phyloP scores from a whole-genome alignment of 805 yeast genomes.

The Metschnikowia chrysomelidarum region DNA sequence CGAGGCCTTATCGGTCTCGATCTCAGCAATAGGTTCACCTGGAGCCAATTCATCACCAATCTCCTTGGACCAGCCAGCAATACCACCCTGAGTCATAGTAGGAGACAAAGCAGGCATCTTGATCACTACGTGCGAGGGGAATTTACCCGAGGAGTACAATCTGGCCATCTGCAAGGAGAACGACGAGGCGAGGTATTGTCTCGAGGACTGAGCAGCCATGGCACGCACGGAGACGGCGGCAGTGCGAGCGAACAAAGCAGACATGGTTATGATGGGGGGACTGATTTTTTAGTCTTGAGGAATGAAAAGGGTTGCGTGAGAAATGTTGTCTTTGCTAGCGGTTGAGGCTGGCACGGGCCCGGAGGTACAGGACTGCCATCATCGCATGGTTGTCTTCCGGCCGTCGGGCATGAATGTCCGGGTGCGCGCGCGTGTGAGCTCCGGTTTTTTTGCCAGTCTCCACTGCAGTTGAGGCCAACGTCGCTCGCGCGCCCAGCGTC shows the following conservation, averaged over 20 bases:
- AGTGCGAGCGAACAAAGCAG: slow-evolving; percentile 38
- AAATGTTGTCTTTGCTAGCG: slow-evolving; percentile 1
- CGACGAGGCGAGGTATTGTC: slow-evolving; percentile 19
- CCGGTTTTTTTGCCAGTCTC: too few relatives aligned
- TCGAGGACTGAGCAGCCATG: slow-evolving; percentile 21
- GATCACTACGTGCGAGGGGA: slow-evolving; percentile 83
- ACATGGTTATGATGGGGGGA: slow-evolving; percentile 28
- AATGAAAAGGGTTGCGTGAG: slow-evolving; percentile 13
- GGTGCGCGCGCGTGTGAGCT: slow-evolving; percentile 2
- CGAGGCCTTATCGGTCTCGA: slow-evolving; percentile 96
- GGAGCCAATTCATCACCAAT: slow-evolving; percentile 87
- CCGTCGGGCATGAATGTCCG: slow-evolving; percentile 26
- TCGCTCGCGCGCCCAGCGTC: too few relatives aligned
- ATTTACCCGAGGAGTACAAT: slow-evolving; percentile 45
- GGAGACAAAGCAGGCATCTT: slow-evolving; percentile 99
- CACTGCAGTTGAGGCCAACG: too few relatives aligned
- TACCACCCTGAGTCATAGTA: slow-evolving; percentile 95
- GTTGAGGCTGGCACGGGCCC: slow-evolving; percentile 9
- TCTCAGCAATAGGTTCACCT: slow-evolving; percentile 94
- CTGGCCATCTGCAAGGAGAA: slow-evolving; percentile 34
- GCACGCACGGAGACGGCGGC: slow-evolving; percentile 28
- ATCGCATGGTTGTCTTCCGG: slow-evolving; percentile 34
- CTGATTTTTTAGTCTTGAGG: slow-evolving; percentile 10
- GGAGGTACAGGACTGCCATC: slow-evolving; percentile 14
- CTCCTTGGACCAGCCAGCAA: slow-evolving; percentile 85